Evolutionary conservation across 441 rosid genomes (phyloP), one percentile per base, ranked within the genome.

Genomic region (Manihot esculenta): DNA sequence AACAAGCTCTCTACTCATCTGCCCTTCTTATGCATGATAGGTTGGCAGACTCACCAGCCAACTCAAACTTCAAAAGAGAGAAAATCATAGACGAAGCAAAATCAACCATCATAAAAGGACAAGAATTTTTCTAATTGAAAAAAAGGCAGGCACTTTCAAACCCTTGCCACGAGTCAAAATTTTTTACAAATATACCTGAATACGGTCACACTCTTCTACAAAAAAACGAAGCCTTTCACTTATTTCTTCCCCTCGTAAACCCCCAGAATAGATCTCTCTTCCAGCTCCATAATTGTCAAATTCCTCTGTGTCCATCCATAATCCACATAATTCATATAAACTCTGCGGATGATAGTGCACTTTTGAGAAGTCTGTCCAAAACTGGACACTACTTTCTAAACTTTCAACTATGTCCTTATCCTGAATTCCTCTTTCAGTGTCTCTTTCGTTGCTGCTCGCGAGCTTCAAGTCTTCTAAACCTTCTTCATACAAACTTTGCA

Each of bases 291-390:
- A 90, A 81, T 85, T 90, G 82, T 89, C 81, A 69, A 90, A 88
- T 62, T 88, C 87, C 67, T 78, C 70, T 59, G 75, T 55, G 78
- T 84, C 87, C 80, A 72, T 77, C 88, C 91, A 84, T 65, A 87
- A 73, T 71, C 97, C 97, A 23, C 82, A 85, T 63, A 94, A 59
- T 76, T 94, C 94, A 20, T 88, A 87, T 35, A 90, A 71, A 76
- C 96, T 92, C 60, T 81, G 88, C 23, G 92, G 92, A 84, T 94
- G 99, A 77, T 84, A 90, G 72, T 90, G 95, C 15, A 88, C 94
- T 77, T 94, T 92, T 64, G 97, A 87, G 79, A 78, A 94, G 78
- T 94, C 99, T 14, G 97, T 94, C 99, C 99, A 94, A 78, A 75
- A 92, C 57, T 88, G 83, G 48, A 94, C 93, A 44, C 65, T 76